Percentiles rank a stretch among this genome's conserved stretches.
These are phyloP conservation scores for Pythium phragmitis DNA, from an alignment of 352 stramenopile species.

Conservation along the genomic window DNA sequence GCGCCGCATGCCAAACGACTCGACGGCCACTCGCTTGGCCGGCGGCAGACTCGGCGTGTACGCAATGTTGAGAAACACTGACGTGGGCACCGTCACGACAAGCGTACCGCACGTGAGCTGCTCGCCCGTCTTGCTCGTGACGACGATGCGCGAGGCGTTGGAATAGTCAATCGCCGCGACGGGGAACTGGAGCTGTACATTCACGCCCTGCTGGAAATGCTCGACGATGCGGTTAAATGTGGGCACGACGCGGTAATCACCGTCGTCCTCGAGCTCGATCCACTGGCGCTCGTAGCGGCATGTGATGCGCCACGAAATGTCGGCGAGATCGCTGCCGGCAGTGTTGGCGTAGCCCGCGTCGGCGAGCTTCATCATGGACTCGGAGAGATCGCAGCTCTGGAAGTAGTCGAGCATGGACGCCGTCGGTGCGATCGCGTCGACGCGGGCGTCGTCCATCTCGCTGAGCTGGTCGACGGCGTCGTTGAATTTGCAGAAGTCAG, in stretches of 20 bases:
- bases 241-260: constrained; percentile 70
- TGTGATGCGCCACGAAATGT: constrained; percentile 79
- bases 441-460: constrained; percentile 43
- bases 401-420: constrained; percentile 86
- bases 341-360: constrained; percentile 83
- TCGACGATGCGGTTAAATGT: constrained; percentile 73
- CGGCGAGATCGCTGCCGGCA: constrained; percentile 54
- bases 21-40: constrained; percentile 53
- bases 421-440: constrained; percentile 53
- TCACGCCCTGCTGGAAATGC: constrained; percentile 48
- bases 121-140: constrained; percentile 58
- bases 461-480: constrained; percentile 56
- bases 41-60: constrained; percentile 62
- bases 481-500: constrained; percentile 79
- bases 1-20: constrained; percentile 73
- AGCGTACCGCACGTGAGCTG: constrained; percentile 56
- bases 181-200: constrained; percentile 51
- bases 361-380: constrained; percentile 82
- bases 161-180: constrained; percentile 65
- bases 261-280: constrained; percentile 80
- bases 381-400: constrained; percentile 45
- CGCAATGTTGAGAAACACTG: constrained; percentile 71
- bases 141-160: constrained; percentile 38
- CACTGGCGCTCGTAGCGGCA: constrained; percentile 84
- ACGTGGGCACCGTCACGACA: constrained; percentile 77